These are phyloP conservation scores for Xylariaceae sp. DNA, from an alignment of 2,329 filamentous ascomycete genomes.

Conservation along the genomic window DNA sequence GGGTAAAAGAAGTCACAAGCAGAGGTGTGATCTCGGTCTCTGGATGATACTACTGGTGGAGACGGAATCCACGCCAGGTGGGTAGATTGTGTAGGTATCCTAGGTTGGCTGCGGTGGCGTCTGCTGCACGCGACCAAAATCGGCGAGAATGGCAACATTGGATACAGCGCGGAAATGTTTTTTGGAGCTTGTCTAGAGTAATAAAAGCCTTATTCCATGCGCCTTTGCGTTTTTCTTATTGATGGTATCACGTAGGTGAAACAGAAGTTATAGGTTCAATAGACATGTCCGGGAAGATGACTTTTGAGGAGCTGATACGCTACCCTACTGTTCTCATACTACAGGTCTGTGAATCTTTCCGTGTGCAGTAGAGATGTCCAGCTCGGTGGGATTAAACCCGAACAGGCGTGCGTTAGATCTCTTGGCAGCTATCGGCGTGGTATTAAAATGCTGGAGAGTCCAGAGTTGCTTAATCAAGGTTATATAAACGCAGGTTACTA, in stretches of 20 bases:
- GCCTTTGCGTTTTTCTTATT: too few relatives aligned
- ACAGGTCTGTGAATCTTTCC: background rate
- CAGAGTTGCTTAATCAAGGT: background rate
- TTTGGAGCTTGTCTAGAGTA: too few relatives aligned
- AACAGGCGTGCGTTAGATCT: conserved; percentile 8
- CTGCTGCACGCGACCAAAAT: conserved; percentile 18
- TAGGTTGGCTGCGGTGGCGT: too few relatives aligned
- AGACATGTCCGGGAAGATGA: too few relatives aligned
- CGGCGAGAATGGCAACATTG: conserved; percentile 26
- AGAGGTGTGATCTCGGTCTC: conserved; percentile 11
- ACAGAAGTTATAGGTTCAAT: too few relatives aligned
- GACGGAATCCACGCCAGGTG: background rate
- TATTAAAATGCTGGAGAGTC: background rate
- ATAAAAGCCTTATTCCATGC: too few relatives aligned
- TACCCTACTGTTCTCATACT: too few relatives aligned
- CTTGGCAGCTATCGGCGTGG: conserved; percentile 13
- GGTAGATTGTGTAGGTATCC: too few relatives aligned
- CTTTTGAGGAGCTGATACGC: too few relatives aligned
- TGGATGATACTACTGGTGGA: too few relatives aligned
- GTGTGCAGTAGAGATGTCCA: background rate
- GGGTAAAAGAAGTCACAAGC: conserved; percentile 19
- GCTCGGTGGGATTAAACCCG: conserved; percentile 23
- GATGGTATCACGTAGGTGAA: too few relatives aligned
- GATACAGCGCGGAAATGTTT: too few relatives aligned
- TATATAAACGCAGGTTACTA: background rate